phyloP scores from a whole-genome alignment of 768 basidiomycete species.

The Leccinum aurantiacum region DNA sequence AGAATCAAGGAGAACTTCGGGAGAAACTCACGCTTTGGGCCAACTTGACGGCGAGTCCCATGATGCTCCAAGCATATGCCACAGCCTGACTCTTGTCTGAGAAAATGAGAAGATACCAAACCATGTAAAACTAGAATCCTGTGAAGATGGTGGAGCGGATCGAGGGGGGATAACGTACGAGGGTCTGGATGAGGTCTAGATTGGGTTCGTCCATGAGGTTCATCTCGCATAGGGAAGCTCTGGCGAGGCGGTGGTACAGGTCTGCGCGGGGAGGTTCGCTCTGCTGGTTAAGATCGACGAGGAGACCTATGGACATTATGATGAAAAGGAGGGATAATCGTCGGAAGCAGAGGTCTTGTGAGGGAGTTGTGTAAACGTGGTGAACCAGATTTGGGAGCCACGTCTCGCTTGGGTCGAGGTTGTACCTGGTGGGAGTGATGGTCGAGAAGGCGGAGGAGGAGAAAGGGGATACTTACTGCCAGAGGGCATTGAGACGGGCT shows the following conservation, averaged over 20 bases:
- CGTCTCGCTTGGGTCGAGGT: conserved; percentile 67
- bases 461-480: conserved; percentile 56
- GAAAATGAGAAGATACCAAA: conserved; percentile 72
- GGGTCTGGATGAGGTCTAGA: conserved; percentile 66
- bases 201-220: conserved; percentile 75
- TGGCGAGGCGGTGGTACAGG: conserved; percentile 63
- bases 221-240: conserved; percentile 69
- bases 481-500: conserved; percentile 65
- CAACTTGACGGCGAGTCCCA: conserved; percentile 72
- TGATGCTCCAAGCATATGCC: conserved; percentile 73
- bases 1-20: conserved; percentile 1
- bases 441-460: background rate
- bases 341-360: conserved; percentile 62
- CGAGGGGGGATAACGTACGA: conserved; percentile 41
- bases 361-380: conserved; percentile 62
- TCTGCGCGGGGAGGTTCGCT: conserved; percentile 59
- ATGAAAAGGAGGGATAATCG: conserved; percentile 67
- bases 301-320: conserved; percentile 69
- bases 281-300: conserved; percentile 60
- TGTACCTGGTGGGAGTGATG: conserved; percentile 45
- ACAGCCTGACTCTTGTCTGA: conserved; percentile 73
- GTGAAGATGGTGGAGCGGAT: conserved; percentile 32
- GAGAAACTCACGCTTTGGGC: conserved; percentile 62
- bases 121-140: conserved; percentile 61
- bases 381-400: conserved; percentile 68